Conservation (phyloP, 441 rosid species). For the Bruguiera hainesii region DNA sequence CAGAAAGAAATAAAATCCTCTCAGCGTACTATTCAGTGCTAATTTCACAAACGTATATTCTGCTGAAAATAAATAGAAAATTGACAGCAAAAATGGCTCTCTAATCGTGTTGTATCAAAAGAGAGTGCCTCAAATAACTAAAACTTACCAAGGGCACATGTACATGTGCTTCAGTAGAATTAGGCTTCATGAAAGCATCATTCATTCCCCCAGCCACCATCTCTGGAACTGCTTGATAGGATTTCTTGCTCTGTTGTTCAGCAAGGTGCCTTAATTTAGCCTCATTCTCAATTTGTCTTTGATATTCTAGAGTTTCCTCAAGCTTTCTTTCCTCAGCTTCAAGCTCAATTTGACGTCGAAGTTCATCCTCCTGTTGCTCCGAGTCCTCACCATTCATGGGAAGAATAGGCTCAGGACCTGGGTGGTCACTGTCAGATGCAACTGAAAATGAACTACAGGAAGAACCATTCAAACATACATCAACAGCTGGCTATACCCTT, state of each 20-base stretch:
- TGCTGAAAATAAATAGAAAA: conserved; percentile 8
- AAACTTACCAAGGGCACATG: conserved; percentile 38
- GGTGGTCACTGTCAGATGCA: conserved; percentile 45
- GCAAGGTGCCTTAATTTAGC: conserved; percentile 87
- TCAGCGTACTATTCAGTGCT: neutral
- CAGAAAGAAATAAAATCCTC: neutral
- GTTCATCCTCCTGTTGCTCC: conserved; percentile 68
- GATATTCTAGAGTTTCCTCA: conserved; percentile 82
- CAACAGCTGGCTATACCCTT: conserved; percentile 60
- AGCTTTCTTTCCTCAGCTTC: conserved; percentile 93
- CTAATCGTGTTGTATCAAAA: conserved; percentile 6
- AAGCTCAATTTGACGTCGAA: conserved; percentile 66
- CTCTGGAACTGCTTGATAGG: conserved; percentile 32
- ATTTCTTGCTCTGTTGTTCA: conserved; percentile 62
- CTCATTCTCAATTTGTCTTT: conserved; percentile 88
- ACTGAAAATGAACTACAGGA: conserved; percentile 57
- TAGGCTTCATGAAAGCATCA: neutral
- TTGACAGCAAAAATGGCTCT: conserved; percentile 3
- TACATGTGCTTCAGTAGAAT: conserved; percentile 27
- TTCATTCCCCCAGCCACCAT: conserved; percentile 23
- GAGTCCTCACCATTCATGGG: conserved; percentile 41
- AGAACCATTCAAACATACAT: conserved; percentile 22
- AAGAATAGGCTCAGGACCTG: conserved; percentile 39
- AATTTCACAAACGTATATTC: conserved; percentile 8
- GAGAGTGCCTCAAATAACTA: neutral